Evolutionary conservation across 169 alveolate species (phyloP).

Genomic region (Cryptosporidium xiaoi): DNA sequence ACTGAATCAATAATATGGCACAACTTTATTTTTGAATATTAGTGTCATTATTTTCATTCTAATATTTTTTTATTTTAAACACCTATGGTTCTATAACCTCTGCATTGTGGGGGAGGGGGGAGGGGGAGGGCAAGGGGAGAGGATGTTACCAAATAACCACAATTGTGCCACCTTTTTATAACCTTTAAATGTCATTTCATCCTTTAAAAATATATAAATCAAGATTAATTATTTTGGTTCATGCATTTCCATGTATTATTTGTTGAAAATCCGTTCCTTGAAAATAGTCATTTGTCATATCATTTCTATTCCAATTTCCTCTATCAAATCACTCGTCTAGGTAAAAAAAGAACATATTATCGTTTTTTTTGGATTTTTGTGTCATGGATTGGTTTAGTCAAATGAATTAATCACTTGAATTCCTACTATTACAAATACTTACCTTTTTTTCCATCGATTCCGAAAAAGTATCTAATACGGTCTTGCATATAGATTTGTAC

Average conservation of each 20-base stretch:
- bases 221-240: too few relatives aligned
- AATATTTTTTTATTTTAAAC: too few relatives aligned
- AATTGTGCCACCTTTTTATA: neutral
- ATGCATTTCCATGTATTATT: too few relatives aligned
- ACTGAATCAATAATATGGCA: too few relatives aligned
- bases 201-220: too few relatives aligned
- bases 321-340: conserved; percentile 37
- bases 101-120: too few relatives aligned
- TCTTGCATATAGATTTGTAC: conserved; percentile 37
- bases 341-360: neutral
- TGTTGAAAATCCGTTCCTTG: too few relatives aligned
- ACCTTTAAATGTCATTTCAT: neutral
- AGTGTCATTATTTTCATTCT: too few relatives aligned
- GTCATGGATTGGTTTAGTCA: neutral
- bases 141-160: too few relatives aligned
- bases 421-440: neutral
- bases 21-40: too few relatives aligned
- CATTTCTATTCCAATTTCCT: conserved; percentile 70
- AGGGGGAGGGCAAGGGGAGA: too few relatives aligned
- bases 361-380: neutral
- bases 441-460: conserved; percentile 72
- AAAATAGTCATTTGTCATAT: neutral
- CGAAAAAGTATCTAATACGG: conserved; percentile 46
- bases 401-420: neutral
- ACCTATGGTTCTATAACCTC: too few relatives aligned